Conservation (phyloP, 2,329 filamentous ascomycete species). For the Penicillium sp. region DNA sequence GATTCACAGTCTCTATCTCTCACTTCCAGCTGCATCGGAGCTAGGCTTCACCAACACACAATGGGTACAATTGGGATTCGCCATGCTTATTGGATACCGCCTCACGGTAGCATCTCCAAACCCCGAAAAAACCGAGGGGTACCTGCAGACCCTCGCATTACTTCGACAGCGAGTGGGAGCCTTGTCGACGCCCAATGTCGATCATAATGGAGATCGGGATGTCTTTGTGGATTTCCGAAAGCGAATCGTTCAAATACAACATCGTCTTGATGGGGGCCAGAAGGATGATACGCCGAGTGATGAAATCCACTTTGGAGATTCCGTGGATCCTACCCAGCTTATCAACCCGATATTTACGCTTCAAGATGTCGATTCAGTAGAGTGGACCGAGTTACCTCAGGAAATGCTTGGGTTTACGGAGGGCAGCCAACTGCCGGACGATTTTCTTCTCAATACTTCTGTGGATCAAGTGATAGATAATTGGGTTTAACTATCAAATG, state of each 20-base stretch:
- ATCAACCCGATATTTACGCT: background rate
- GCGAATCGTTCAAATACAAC: slow-evolving; percentile 9
- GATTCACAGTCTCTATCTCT: slow-evolving; percentile 37
- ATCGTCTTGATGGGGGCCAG: background rate
- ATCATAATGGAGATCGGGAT: slow-evolving; percentile 15
- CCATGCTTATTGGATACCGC: slow-evolving; percentile 25
- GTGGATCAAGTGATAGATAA: slow-evolving; percentile 11
- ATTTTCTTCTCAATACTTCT: slow-evolving; percentile 2
- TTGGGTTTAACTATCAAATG: slow-evolving; percentile 1
- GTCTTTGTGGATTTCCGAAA: slow-evolving; percentile 14
- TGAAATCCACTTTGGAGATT: background rate
- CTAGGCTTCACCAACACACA: slow-evolving; percentile 43
- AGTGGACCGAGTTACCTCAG: background rate
- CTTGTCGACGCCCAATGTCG: slow-evolving; percentile 13
- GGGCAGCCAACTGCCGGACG: background rate
- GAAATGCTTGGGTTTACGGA: background rate
- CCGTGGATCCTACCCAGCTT: background rate
- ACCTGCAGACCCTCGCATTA: slow-evolving; percentile 4
- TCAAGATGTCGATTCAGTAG: background rate
- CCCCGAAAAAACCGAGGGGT: slow-evolving; percentile 1
- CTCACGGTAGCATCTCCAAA: slow-evolving; percentile 3
- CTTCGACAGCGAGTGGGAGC: slow-evolving; percentile 11
- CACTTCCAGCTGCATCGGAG: slow-evolving; percentile 40
- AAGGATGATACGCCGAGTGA: background rate
- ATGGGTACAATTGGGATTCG: slow-evolving; percentile 47